Percentiles rank a stretch among this genome's conserved stretches.
These are phyloP conservation scores for Nakaseomyces delphensis DNA, from an alignment of 1,139 yeast genomes.

Conservation along the genomic window DNA sequence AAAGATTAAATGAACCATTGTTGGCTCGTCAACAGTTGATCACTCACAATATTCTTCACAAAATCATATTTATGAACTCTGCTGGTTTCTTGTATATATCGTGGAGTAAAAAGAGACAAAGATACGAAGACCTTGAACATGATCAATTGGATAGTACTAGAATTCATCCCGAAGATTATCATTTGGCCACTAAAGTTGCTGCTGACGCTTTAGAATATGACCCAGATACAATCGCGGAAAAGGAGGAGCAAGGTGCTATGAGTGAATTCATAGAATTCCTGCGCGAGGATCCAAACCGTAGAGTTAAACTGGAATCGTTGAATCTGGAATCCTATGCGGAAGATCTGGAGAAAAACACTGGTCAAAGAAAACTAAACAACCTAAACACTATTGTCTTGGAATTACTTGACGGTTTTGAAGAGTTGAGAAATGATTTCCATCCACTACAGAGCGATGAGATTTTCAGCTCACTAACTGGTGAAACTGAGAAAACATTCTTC, in stretches of 20 bases:
- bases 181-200: conserved; percentile 91
- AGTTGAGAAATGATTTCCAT: conserved; percentile 66
- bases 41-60: conserved; percentile 69
- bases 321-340: conserved; percentile 91
- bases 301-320: conserved; percentile 62
- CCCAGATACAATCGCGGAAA: conserved; percentile 82
- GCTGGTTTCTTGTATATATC: conserved; percentile 85
- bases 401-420: conserved; percentile 78
- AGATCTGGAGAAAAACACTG: conserved; percentile 60
- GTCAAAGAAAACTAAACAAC: conserved; percentile 31
- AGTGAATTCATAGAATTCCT: conserved; percentile 83
- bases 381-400: conserved; percentile 71
- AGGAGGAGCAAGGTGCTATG: conserved; percentile 47
- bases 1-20: conserved; percentile 52
- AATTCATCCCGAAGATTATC: conserved; percentile 97
- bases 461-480: conserved; percentile 87
- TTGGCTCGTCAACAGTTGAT: conserved; percentile 63
- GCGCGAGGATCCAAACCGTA: conserved; percentile 61
- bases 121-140: conserved; percentile 48
- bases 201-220: conserved; percentile 95
- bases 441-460: conserved; percentile 61
- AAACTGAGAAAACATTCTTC: conserved; percentile 57
- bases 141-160: conserved; percentile 90
- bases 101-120: conserved; percentile 40
- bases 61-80: conserved; percentile 79